Evolutionary conservation across 2,329 filamentous ascomycete genomes (phyloP).

Genomic region (Colletotrichum musae): DNA sequence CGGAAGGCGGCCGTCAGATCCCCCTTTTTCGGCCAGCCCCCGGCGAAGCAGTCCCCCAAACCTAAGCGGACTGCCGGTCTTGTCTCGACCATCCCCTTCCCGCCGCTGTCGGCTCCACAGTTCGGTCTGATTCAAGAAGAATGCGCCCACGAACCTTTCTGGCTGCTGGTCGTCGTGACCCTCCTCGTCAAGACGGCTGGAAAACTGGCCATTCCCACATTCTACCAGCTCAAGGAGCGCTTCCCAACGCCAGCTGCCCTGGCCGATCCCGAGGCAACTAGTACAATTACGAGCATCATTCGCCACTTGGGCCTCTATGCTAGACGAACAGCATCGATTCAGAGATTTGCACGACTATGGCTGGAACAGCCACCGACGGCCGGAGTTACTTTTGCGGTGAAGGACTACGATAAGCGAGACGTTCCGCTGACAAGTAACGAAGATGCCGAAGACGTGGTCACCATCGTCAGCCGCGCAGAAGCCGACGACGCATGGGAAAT

Average conservation of each 20-base stretch:
- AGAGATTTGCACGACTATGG: conserved; percentile 80
- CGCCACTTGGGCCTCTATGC: conserved; percentile 79
- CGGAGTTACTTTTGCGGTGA: conserved; percentile 68
- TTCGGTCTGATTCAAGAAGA: conserved; percentile 92
- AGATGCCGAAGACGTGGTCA: not conserved
- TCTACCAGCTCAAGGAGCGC: conserved; percentile 75
- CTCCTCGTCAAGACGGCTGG: conserved; percentile 89
- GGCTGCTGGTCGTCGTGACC: conserved; percentile 84
- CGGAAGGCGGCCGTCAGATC: conserved; percentile 44
- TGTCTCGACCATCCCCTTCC: conserved; percentile 74
- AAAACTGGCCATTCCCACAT: conserved; percentile 80
- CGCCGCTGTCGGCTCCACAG: conserved; percentile 70
- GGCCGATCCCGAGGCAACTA: conserved; percentile 63
- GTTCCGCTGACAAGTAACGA: conserved; percentile 39
- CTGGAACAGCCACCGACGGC: conserved; percentile 72
- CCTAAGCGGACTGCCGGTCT: conserved; percentile 56
- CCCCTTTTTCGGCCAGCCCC: conserved; percentile 50
- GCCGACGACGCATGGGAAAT: conserved; percentile 80
- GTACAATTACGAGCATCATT: conserved; percentile 74
- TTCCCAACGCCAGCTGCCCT: conserved; percentile 79
- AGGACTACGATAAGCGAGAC: conserved; percentile 60
- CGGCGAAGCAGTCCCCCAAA: conserved; percentile 44
- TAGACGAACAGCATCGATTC: conserved; percentile 76
- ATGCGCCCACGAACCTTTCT: conserved; percentile 81
- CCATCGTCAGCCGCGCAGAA: conserved; percentile 21